phyloP scores from a whole-genome alignment of 352 stramenopile genomes.

The Globisporangium cederbergense region DNA sequence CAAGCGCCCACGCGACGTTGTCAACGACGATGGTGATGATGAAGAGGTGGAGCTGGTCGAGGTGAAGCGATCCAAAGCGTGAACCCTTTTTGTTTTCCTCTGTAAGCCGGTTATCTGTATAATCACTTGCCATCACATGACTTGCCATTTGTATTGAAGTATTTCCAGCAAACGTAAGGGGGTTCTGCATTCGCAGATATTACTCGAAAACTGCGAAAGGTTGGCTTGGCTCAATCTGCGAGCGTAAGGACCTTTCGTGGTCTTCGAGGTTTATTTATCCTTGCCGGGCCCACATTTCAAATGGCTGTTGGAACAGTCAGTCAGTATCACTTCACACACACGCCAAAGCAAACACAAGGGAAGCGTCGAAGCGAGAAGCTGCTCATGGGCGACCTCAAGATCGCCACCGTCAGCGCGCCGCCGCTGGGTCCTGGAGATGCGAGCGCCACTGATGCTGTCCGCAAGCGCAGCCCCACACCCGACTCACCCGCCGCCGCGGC shows the following conservation, averaged over 20 bases:
- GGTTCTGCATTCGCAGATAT: too few species aligned
- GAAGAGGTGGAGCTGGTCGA: constrained; percentile 15
- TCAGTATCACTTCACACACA: not conserved
- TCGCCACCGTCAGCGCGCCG: constrained; percentile 12
- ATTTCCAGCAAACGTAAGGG: too few species aligned
- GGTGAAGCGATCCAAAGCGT: constrained; percentile 19
- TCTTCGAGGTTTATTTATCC: too few species aligned
- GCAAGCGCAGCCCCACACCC: not conserved
- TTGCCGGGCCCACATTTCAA: too few species aligned
- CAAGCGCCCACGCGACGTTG: constrained; percentile 10
- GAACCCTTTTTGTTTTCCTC: constrained; percentile 1
- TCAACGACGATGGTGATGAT: constrained; percentile 1
- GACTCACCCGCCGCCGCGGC: not conserved
- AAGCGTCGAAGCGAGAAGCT: constrained; percentile 10
- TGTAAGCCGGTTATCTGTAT: not conserved
- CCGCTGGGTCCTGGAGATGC: constrained; percentile 4
- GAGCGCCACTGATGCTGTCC: not conserved
- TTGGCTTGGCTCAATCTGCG: too few species aligned
- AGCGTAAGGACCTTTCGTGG: too few species aligned
- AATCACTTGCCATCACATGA: constrained; percentile 4
- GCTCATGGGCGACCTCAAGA: constrained; percentile 17
- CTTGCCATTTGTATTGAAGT: not conserved
- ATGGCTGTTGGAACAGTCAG: too few species aligned
- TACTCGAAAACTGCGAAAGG: too few species aligned
- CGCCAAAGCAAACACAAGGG: not conserved